These are phyloP conservation scores for Euclidium syriacum DNA, from an alignment of 345 rosid species.

Conservation along the genomic window DNA sequence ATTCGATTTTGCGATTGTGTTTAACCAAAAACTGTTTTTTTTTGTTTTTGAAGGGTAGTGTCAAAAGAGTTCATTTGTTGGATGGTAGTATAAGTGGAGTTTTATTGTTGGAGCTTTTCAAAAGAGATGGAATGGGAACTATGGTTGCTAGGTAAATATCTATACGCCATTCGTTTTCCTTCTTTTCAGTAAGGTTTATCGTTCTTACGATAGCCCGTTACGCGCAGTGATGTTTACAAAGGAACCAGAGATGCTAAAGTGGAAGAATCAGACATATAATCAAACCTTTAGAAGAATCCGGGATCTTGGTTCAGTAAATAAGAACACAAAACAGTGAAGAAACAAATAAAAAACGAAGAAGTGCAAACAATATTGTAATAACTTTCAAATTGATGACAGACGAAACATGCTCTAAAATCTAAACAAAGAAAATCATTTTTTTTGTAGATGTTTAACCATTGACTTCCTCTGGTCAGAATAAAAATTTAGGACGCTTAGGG, in stretches of 20 bases:
- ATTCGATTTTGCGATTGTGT: no score
- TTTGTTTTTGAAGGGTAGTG: constrained; percentile 78
- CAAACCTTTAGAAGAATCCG: constrained; percentile 73
- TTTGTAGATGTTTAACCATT: no score
- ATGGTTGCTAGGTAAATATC: constrained; percentile 99
- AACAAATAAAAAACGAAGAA: background rate
- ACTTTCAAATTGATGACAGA: background rate
- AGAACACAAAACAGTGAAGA: background rate
- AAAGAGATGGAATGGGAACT: constrained; percentile 98
- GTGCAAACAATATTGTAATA: background rate
- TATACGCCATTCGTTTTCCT: no score
- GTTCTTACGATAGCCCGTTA: no score
- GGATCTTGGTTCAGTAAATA: constrained; percentile 43
- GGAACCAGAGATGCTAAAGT: constrained; percentile 75
- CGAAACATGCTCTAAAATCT: no score
- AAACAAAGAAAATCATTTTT: no score
- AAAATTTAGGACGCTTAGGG: no score
- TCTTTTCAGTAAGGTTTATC: no score
- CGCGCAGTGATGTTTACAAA: constrained; percentile 92
- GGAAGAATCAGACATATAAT: constrained; percentile 61
- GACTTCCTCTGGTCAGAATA: no score
- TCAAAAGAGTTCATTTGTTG: constrained; percentile 90
- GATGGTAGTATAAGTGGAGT: constrained; percentile 92
- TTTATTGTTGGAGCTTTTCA: constrained; percentile 75
- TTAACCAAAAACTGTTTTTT: background rate